A percentile compares a stretch with the other conserved stretches of the same genome.
Conservation (phyloP, 1,284 basidiomycete genomes). For the Apiotrichum gamsii region DNA sequence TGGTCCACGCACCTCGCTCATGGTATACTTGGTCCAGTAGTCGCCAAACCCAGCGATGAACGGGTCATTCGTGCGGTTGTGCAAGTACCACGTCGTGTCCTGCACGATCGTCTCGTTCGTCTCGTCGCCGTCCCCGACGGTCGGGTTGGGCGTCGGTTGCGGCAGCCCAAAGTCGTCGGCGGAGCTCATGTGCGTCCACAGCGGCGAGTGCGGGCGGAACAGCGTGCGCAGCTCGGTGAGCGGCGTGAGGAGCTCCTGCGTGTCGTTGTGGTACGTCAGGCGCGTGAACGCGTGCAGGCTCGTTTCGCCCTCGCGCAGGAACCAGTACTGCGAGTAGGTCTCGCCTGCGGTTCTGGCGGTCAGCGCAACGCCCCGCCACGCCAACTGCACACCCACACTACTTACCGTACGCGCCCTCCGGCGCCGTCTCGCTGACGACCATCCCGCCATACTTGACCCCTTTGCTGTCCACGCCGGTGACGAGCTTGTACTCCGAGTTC, state of each 20-base stretch:
- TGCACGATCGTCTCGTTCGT: conserved; percentile 21
- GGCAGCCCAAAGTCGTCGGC: conserved; percentile 22
- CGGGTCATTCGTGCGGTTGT: conserved; percentile 15
- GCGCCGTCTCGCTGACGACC: conserved; percentile 7
- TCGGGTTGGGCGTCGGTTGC: conserved; percentile 20
- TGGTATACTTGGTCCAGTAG: conserved; percentile 38
- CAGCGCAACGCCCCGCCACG: no score
- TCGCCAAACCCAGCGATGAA: conserved; percentile 23
- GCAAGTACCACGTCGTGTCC: conserved; percentile 38
- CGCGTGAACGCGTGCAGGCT: conserved; percentile 29
- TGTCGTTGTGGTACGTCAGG: conserved; percentile 19
- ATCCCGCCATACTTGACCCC: conserved; percentile 12
- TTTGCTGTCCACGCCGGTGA: conserved; percentile 7
- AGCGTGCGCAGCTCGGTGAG: conserved; percentile 25
- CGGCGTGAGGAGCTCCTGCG: conserved; percentile 16
- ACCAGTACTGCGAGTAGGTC: conserved; percentile 28
- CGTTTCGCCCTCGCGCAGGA: conserved; percentile 32
- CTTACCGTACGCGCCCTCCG: conserved; percentile 10
- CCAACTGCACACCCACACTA: no score
- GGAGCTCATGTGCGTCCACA: conserved; percentile 30
- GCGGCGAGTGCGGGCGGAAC: conserved; percentile 18
- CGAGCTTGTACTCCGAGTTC: conserved; percentile 2
- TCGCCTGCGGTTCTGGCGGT: no score
- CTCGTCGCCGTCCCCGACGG: neutral
- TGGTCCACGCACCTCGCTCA: conserved; percentile 22